A percentile compares a stretch with the other conserved stretches of the same genome.
Evolutionary conservation across 2,329 filamentous ascomycete genomes (phyloP).

Genomic region (Neonectria hederae): DNA sequence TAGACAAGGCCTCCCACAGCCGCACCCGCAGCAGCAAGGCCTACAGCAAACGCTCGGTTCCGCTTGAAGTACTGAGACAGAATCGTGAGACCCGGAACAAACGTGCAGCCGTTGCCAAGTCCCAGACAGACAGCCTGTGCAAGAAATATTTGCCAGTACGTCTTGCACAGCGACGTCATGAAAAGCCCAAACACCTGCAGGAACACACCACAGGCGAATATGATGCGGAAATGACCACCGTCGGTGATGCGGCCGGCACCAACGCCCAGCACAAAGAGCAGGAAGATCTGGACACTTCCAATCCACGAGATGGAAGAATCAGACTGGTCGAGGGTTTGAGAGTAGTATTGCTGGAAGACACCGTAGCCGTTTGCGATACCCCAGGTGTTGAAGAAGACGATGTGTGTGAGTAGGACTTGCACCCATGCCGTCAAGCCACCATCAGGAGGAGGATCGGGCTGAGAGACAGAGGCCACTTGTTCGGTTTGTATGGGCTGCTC

Average conservation of each 20-base stretch:
- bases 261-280: conserved; percentile 53
- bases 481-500: conserved; percentile 12
- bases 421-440: conserved; percentile 42
- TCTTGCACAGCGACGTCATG: conserved; percentile 51
- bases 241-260: conserved; percentile 56
- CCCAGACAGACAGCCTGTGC: conserved; percentile 60
- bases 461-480: neutral
- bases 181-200: conserved; percentile 57
- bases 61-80: conserved; percentile 70
- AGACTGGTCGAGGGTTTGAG: conserved; percentile 43
- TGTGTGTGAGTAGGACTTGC: conserved; percentile 47
- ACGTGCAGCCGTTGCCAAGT: conserved; percentile 64
- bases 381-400: conserved; percentile 56
- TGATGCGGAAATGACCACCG: conserved; percentile 53
- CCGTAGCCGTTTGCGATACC: conserved; percentile 59
- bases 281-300: conserved; percentile 55
- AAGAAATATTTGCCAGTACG: conserved; percentile 61
- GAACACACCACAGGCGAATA: conserved; percentile 50
- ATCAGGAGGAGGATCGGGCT: conserved; percentile 22
- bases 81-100: conserved; percentile 66
- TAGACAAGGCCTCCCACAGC: conserved; percentile 65
- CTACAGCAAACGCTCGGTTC: conserved; percentile 65
- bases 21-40: conserved; percentile 66
- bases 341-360: conserved; percentile 58
- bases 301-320: conserved; percentile 56